Evolutionary conservation across 1,284 basidiomycete genomes (phyloP).

Genomic region (Trichosporon asahii): DNA sequence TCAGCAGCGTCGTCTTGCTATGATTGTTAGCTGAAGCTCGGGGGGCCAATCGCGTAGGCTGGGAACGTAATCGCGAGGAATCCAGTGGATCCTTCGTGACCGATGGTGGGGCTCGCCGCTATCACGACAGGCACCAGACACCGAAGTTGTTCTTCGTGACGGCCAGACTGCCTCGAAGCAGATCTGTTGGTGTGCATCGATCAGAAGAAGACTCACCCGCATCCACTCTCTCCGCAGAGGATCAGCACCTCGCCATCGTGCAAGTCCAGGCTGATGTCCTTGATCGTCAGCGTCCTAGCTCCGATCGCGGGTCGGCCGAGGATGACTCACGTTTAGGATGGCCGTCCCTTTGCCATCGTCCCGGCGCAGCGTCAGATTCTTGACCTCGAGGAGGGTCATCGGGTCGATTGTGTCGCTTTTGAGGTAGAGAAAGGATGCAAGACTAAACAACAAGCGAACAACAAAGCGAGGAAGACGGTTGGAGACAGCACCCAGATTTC

Average conservation of each 20-base stretch:
- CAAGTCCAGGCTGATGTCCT: constrained; percentile 60
- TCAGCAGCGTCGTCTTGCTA: constrained; percentile 74
- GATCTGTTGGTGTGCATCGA: background rate
- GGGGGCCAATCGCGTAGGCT: background rate
- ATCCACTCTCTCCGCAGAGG: constrained; percentile 69
- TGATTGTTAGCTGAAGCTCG: background rate
- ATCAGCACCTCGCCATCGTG: constrained; percentile 69
- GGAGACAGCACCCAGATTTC: background rate
- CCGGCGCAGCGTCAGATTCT: constrained; percentile 33
- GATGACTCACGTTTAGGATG: constrained; percentile 35
- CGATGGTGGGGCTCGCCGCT: background rate
- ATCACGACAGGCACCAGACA: background rate
- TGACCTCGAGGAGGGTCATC: constrained; percentile 21
- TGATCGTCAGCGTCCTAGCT: constrained; percentile 23
- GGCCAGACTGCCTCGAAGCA: no score
- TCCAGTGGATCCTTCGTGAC: background rate
- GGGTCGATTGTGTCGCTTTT: background rate
- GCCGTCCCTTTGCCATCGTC: constrained; percentile 42
- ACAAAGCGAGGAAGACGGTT: background rate
- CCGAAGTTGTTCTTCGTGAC: background rate
- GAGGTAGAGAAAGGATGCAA: constrained; percentile 7
- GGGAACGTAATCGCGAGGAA: background rate
- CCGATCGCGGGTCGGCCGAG: background rate
- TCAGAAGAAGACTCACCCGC: constrained; percentile 54
- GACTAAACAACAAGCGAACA: background rate